Base-by-base conservation (phyloP, 2,329 filamentous ascomycete species). In the Pseudocercospora eumusae region DNA sequence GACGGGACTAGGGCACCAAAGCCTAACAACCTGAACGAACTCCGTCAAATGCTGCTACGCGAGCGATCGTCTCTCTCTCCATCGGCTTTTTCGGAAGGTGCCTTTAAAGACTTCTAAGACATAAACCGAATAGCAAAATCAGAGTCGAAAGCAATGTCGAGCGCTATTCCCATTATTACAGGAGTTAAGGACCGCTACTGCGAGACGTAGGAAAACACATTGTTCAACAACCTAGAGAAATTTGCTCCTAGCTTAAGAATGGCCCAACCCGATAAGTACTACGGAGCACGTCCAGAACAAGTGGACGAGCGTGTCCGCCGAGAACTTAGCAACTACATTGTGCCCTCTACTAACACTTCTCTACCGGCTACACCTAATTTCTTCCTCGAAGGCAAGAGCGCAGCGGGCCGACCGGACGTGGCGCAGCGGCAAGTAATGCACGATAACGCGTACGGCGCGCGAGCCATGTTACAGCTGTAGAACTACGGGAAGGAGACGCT, bases 91-190 rank as follows among this genome's bases (percentile, higher is more conserved):
- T 56, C 59, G 11, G 57, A 68, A 31, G 60, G 53, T 45, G 61
- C 56, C 10, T 69, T 69, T 53, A 42, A 65, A 42, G 45, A 63
- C 11, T 70, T 70, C 56, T 54, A 65, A 59, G 49, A 56, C 33
- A 64, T 36, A 27, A 67, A 69, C 57, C 54, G 60, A 23, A 40
- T 61, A 42, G 66, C 57, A 55, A 66, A 20, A n/a, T 57, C 36
- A 15, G 65, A 69, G 62, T 59, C 53, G 21, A 45, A 63, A 20
- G 67, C 64, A 23, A 67, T 64, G 57, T 60, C 42, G 40, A 40
- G 64, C 25, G 55, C 66, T 33, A 61, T 69, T 44, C 60, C 62
- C n/a, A 47, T 56, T 15, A 66, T 69, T 52, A 45, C 33, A 60
- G 64, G 65, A 57, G 56, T 62, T n/a, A 62, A 64, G 18, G 59